phyloP scores from a whole-genome alignment of 139 green algal species.

The Chlamydomonas asymmetrica region DNA sequence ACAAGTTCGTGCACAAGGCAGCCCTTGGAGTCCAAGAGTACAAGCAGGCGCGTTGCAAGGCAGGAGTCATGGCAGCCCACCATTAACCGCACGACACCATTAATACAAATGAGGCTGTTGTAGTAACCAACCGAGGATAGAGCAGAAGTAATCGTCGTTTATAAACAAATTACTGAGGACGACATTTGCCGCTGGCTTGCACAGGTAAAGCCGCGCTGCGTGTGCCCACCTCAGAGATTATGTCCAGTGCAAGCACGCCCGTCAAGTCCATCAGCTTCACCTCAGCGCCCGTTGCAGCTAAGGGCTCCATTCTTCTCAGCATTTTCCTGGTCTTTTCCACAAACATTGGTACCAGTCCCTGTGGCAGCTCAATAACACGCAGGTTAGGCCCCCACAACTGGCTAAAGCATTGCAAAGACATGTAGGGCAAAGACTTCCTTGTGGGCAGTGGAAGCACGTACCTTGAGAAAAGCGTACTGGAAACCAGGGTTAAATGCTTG shows the following conservation, averaged over 20 bases:
- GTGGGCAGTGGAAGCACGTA: too few relatives aligned
- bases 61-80: too few relatives aligned
- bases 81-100: neutral
- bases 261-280: neutral
- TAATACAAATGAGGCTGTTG: conserved; percentile 1
- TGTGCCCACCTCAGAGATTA: conserved; percentile 21
- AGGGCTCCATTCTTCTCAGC: too few relatives aligned
- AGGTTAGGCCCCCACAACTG: too few relatives aligned
- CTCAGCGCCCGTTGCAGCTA: too few relatives aligned
- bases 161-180: neutral
- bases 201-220: too few relatives aligned
- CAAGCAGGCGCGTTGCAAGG: too few relatives aligned
- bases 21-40: too few relatives aligned
- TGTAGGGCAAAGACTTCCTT: too few relatives aligned
- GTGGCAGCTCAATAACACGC: too few relatives aligned
- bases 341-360: conserved; percentile 28
- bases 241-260: conserved; percentile 19
- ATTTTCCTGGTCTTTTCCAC: neutral
- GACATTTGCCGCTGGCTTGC: neutral
- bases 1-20: too few relatives aligned
- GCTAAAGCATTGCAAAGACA: too few relatives aligned
- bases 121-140: neutral
- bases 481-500: conserved; percentile 19
- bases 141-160: neutral
- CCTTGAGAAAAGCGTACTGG: conserved; percentile 10